These are phyloP conservation scores for Eucalyptus fibrosa DNA, from an alignment of 345 rosid genomes.

Conservation along the genomic window DNA sequence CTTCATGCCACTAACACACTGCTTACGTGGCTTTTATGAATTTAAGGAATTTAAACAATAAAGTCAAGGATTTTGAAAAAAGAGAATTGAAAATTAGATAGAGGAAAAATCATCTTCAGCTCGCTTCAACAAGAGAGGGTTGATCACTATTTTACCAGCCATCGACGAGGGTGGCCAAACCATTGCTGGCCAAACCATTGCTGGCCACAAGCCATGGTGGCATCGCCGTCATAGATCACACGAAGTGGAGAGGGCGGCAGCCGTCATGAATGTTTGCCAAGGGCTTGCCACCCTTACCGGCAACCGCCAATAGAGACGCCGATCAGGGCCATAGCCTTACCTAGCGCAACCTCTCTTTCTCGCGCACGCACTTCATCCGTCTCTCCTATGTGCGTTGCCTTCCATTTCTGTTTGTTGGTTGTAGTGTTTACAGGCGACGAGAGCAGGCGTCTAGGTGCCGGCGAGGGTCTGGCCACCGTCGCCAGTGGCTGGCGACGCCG, in stretches of 20 bases:
- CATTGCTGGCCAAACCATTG: neutral
- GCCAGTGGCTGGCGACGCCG: neutral
- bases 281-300: neutral
- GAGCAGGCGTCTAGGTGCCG: neutral
- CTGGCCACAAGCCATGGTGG: neutral
- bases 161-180: neutral
- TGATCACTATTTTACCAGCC: neutral
- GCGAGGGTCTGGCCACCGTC: neutral
- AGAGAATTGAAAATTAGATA: too few relatives aligned
- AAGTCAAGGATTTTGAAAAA: too few relatives aligned
- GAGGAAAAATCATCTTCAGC: neutral
- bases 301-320: neutral
- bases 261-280: neutral
- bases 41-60: too few relatives aligned
- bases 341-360: neutral
- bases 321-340: neutral
- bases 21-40: neutral
- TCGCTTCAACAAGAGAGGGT: neutral
- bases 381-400: neutral
- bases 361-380: neutral
- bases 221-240: neutral
- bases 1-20: neutral
- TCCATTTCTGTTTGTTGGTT: neutral
- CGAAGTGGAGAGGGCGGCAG: neutral
- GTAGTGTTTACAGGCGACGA: neutral